Evolutionary conservation across 768 basidiomycete genomes (phyloP).

Genomic region (Pisolithus albus): DNA sequence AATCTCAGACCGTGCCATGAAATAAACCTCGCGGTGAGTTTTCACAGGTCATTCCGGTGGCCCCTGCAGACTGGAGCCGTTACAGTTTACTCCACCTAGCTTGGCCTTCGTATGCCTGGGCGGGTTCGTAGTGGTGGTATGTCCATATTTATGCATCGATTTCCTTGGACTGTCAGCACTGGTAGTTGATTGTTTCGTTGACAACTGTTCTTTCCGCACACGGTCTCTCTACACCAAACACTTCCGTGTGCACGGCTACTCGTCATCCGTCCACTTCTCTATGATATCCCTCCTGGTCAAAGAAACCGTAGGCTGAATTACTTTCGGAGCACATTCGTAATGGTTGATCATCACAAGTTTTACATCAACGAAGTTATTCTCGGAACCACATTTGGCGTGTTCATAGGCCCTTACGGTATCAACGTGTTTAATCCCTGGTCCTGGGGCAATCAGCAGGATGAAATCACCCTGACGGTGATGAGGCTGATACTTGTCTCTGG

Average conservation of each 20-base stretch:
- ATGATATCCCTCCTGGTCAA: constrained; percentile 77
- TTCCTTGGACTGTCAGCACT: too few relatives aligned
- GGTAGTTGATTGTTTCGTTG: too few relatives aligned
- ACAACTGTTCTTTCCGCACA: background rate
- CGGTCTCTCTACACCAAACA: background rate
- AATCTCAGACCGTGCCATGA: too few relatives aligned
- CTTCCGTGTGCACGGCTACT: background rate
- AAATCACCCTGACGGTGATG: constrained; percentile 83
- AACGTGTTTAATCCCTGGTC: constrained; percentile 69
- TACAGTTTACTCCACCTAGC: constrained; percentile 45
- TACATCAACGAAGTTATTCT: constrained; percentile 94
- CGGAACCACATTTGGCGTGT: constrained; percentile 58
- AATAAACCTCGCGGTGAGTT: too few relatives aligned
- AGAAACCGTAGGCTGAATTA: constrained; percentile 50
- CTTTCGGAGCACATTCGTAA: background rate
- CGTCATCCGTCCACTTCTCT: constrained; percentile 52
- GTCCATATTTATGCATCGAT: constrained; percentile 6
- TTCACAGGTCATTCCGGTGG: too few relatives aligned
- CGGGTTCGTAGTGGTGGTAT: constrained; percentile 44
- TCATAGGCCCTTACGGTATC: constrained; percentile 68
- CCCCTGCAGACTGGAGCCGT: too few relatives aligned
- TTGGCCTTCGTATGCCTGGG: constrained; percentile 60
- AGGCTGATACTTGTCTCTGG: constrained; percentile 85
- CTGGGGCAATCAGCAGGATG: constrained; percentile 49
- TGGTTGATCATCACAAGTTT: constrained; percentile 34